These are phyloP conservation scores for Glycine tomentella DNA, from an alignment of 306 rosid species.

Conservation along the genomic window DNA sequence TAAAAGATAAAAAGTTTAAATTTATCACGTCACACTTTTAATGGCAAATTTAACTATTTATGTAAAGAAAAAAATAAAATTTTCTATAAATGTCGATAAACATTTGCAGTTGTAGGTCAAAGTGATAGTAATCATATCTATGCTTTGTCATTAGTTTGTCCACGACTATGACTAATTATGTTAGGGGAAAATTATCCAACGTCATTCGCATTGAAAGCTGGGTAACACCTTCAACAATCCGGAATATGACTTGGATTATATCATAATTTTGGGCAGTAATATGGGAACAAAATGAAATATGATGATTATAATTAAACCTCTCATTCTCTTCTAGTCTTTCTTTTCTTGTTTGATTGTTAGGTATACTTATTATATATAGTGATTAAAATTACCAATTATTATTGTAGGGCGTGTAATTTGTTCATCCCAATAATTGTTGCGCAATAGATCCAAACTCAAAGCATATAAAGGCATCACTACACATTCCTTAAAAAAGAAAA, in stretches of 20 bases:
- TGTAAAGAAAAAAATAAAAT: too few relatives aligned
- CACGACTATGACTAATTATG: background rate
- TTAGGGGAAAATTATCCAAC: background rate
- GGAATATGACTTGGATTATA: too few relatives aligned
- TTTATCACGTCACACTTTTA: too few relatives aligned
- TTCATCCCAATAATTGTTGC: slow-evolving; percentile 17
- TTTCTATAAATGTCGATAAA: background rate
- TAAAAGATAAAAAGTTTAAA: too few relatives aligned
- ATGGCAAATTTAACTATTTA: too few relatives aligned
- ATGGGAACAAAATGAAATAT: background rate
- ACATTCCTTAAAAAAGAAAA: slow-evolving; percentile 9
- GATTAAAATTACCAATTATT: slow-evolving; percentile 8
- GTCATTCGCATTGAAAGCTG: background rate
- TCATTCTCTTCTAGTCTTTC: too few relatives aligned
- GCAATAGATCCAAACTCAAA: slow-evolving; percentile 8
- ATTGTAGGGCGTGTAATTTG: background rate
- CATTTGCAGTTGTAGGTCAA: background rate
- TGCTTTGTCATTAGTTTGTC: too few relatives aligned
- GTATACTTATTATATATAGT: background rate
- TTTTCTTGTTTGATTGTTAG: background rate
- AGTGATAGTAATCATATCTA: background rate
- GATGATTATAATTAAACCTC: background rate
- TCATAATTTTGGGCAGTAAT: background rate
- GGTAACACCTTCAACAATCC: background rate
- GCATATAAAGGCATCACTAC: background rate